Evolutionary conservation across 1,139 yeast species (phyloP).

Genomic region (Kodamaea suecica): DNA sequence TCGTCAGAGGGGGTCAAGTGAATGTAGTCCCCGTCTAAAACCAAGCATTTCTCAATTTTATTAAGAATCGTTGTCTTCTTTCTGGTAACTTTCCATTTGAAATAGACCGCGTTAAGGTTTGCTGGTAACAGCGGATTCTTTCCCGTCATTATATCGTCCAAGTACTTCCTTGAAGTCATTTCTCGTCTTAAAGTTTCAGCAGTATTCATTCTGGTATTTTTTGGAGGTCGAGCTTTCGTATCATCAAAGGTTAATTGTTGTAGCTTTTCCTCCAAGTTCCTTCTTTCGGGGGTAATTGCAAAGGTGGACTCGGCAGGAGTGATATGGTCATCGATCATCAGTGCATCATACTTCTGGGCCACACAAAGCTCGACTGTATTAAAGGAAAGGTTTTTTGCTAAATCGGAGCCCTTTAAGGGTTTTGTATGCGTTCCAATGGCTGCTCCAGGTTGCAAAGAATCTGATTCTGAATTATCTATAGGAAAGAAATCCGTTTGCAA

Average conservation of each 20-base stretch:
- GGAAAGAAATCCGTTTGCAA: not conserved
- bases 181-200: constrained; percentile 3
- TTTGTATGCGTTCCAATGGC: constrained; percentile 9
- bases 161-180: constrained; percentile 25
- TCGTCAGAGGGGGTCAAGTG: constrained; percentile 81
- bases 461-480: not conserved
- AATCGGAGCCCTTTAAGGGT: constrained; percentile 19
- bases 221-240: not conserved
- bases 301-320: constrained; percentile 31
- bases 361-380: constrained; percentile 7
- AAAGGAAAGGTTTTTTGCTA: constrained; percentile 19
- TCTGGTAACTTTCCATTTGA: constrained; percentile 78
- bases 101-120: constrained; percentile 39
- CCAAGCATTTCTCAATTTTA: constrained; percentile 77
- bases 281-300: constrained; percentile 28
- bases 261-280: constrained; percentile 22
- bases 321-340: constrained; percentile 14
- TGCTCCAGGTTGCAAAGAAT: constrained; percentile 3
- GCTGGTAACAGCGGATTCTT: constrained; percentile 34
- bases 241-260: constrained; percentile 12
- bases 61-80: constrained; percentile 81
- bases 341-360: constrained; percentile 4
- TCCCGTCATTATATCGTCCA: constrained; percentile 38
- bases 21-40: constrained; percentile 90
- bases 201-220: not conserved